A percentile compares a stretch with the other conserved stretches of the same genome.
These are phyloP conservation scores for Rhizophora mangle DNA, from an alignment of 345 rosid genomes.

Conservation along the genomic window DNA sequence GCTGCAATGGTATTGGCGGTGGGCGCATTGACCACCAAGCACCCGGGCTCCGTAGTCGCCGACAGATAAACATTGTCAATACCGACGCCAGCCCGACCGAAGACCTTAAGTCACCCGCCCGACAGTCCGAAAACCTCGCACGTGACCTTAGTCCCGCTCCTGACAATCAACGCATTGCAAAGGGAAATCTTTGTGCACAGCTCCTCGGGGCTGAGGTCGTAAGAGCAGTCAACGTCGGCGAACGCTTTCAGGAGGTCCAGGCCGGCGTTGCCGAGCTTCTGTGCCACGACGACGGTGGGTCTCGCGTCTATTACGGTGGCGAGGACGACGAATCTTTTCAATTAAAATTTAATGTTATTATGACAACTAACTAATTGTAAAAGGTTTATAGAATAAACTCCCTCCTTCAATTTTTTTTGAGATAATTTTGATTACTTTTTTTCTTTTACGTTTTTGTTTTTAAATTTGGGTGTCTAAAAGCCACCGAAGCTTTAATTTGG, in stretches of 20 bases:
- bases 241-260: slow-evolving; percentile 17
- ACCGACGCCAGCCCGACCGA: slow-evolving; percentile 22
- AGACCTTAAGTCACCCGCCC: slow-evolving; percentile 20
- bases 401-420: too few species aligned
- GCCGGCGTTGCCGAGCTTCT: slow-evolving; percentile 26
- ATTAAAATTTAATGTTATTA: too few species aligned
- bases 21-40: slow-evolving; percentile 23
- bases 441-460: too few species aligned
- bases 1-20: slow-evolving; percentile 23
- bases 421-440: too few species aligned
- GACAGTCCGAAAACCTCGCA: slow-evolving; percentile 17
- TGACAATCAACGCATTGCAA: slow-evolving; percentile 18
- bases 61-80: slow-evolving; percentile 21
- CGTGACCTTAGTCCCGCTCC: slow-evolving; percentile 21
- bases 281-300: slow-evolving; percentile 20
- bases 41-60: slow-evolving; percentile 20
- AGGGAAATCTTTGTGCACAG: slow-evolving; percentile 21
- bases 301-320: slow-evolving; percentile 14
- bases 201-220: slow-evolving; percentile 24
- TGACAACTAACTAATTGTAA: too few species aligned
- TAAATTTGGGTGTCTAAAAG: too few species aligned
- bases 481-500: too few species aligned
- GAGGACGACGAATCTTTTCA: not conserved
- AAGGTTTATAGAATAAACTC: too few species aligned
- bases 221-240: slow-evolving; percentile 29